phyloP scores from a whole-genome alignment of 225 moss, liverwort and hornwort genomes.

The Climacium dendroides region DNA sequence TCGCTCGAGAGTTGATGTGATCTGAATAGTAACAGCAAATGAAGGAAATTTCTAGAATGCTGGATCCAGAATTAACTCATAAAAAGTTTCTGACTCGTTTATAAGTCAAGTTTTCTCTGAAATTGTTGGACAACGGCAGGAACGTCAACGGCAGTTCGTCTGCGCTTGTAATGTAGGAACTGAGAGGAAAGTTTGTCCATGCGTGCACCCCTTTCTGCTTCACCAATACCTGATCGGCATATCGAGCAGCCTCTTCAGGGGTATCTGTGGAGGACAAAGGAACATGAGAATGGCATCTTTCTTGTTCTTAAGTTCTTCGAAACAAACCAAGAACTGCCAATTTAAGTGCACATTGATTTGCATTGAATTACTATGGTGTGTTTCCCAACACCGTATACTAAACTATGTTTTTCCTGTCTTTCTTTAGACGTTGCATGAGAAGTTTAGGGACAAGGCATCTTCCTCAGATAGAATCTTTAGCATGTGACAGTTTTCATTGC shows the following conservation, averaged over 20 bases:
- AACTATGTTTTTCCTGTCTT: not conserved
- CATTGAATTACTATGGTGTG: not conserved
- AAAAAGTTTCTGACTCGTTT: not conserved
- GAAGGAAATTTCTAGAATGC: not conserved
- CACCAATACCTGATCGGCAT: conserved; percentile 10
- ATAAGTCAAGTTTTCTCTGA: conserved; percentile 17
- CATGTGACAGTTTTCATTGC: not conserved
- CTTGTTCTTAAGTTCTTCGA: not conserved
- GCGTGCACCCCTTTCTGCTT: conserved; percentile 6
- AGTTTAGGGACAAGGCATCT: not conserved
- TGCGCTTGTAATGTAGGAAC: not conserved
- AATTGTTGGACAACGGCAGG: conserved; percentile 14
- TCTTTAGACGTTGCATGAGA: not conserved
- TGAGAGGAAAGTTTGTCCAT: conserved; percentile 34
- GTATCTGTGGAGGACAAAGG: conserved; percentile 2
- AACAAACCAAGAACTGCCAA: not conserved
- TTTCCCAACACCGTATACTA: not conserved
- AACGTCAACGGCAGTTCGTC: conserved; percentile 9
- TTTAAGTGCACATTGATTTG: not conserved
- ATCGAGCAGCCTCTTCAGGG: conserved; percentile 18
- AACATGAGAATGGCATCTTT: not conserved
- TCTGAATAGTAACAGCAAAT: not conserved
- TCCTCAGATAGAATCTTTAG: not conserved
- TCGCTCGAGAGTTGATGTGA: not conserved
- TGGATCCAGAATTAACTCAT: not conserved